phyloP scores from a whole-genome alignment of 768 basidiomycete genomes.

The Tremella yokohamensis region DNA sequence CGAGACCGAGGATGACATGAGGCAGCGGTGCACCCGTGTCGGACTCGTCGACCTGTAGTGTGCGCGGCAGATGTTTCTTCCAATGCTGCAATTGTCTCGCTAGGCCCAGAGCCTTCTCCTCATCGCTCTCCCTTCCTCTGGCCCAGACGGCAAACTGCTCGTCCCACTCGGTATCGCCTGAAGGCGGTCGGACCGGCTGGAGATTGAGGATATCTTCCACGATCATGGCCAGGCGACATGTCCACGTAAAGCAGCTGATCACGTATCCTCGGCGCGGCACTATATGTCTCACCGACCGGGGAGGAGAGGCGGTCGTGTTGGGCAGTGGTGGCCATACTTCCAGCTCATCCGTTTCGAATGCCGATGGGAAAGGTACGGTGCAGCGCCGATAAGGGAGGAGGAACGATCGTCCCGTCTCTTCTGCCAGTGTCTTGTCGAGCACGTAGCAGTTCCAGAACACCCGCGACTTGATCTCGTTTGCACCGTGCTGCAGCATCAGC shows the following conservation, averaged over 20 bases:
- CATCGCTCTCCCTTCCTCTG: not conserved
- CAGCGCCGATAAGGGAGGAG: constrained; percentile 29
- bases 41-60: constrained; percentile 16
- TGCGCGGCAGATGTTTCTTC: constrained; percentile 15
- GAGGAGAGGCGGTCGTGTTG: constrained; percentile 11
- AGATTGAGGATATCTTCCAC: constrained; percentile 39
- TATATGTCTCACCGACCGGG: constrained; percentile 10
- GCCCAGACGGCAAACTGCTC: constrained; percentile 7
- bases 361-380: constrained; percentile 32
- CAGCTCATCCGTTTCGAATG: constrained; percentile 34
- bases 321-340: constrained; percentile 41
- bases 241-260: constrained; percentile 31
- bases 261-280: constrained; percentile 22
- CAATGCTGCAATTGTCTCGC: constrained; percentile 21
- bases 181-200: constrained; percentile 18
- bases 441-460: constrained; percentile 41
- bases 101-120: not conserved
- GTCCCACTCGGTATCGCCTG: constrained; percentile 12
- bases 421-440: constrained; percentile 37
- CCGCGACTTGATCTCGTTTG: constrained; percentile 28
- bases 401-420: constrained; percentile 42
- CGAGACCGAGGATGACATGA: constrained; percentile 32
- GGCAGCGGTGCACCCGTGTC: constrained; percentile 23
- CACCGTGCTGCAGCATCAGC: constrained; percentile 8
- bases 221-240: constrained; percentile 32